Conservation (phyloP, 306 rosid genomes). For the Albizia julibrissin region DNA sequence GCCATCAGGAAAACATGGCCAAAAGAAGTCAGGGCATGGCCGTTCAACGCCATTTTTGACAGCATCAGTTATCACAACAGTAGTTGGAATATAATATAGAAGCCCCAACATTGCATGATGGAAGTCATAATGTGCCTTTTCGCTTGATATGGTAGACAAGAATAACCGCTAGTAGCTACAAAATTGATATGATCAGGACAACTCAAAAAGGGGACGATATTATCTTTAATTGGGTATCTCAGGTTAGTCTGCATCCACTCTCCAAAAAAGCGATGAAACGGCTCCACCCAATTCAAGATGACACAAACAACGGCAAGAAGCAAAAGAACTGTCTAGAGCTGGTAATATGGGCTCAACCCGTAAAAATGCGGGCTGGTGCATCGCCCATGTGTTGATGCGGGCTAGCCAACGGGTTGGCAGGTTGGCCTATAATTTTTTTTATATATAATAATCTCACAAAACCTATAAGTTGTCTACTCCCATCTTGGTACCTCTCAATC, state of each 20-base stretch:
- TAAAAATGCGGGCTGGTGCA: too few species aligned
- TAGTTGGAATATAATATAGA: slow-evolving; percentile 71
- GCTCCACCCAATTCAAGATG: slow-evolving; percentile 71
- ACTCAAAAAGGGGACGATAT: slow-evolving; percentile 85
- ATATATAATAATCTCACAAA: too few species aligned
- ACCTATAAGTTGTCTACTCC: too few species aligned
- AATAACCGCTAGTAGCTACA: slow-evolving; percentile 62
- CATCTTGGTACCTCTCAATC: too few species aligned
- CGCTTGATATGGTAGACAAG: slow-evolving; percentile 65
- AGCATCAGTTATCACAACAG: slow-evolving; percentile 85
- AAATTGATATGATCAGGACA: slow-evolving; percentile 75
- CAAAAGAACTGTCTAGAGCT: slow-evolving; percentile 44
- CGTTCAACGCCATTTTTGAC: slow-evolving; percentile 90
- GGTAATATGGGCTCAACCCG: too few species aligned
- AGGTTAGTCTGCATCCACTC: slow-evolving; percentile 80
- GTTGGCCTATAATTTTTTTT: too few species aligned
- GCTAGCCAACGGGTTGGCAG: too few species aligned
- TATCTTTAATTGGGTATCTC: slow-evolving; percentile 68
- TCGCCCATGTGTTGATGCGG: too few species aligned
- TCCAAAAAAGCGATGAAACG: slow-evolving; percentile 91
- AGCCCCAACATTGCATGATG: slow-evolving; percentile 90
- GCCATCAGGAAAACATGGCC: slow-evolving; percentile 96
- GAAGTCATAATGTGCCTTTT: slow-evolving; percentile 74
- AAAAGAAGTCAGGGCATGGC: slow-evolving; percentile 94
- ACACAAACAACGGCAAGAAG: slow-evolving; percentile 62